Evolutionary conservation across 2,329 filamentous ascomycete species (phyloP).

Genomic region (Nigrospora oryzae): DNA sequence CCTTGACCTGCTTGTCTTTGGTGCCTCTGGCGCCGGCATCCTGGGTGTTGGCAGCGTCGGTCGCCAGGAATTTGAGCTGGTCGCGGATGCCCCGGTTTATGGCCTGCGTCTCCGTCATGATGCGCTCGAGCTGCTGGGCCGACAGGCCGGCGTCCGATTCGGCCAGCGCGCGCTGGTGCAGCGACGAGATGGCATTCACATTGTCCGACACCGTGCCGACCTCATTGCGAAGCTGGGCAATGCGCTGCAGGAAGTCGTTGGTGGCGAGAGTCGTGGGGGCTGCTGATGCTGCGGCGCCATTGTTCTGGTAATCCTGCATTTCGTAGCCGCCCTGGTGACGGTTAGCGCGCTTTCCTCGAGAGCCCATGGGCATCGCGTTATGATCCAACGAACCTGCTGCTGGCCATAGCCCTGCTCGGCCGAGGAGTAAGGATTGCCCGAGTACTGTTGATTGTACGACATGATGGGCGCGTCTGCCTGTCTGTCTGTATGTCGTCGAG

Average conservation of each 20-base stretch:
- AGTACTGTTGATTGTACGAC: constrained; percentile 55
- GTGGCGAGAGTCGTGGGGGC: constrained; percentile 41
- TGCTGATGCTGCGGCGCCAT: constrained; percentile 6
- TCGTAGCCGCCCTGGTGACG: constrained; percentile 28
- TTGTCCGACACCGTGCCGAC: constrained; percentile 59
- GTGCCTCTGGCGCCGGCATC: constrained; percentile 48
- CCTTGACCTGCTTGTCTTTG: constrained; percentile 62
- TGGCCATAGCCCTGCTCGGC: constrained; percentile 37
- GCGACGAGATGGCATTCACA: constrained; percentile 57
- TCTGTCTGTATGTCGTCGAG: too few relatives aligned
- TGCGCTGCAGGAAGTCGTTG: constrained; percentile 60
- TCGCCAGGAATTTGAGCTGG: constrained; percentile 68
- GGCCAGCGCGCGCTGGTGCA: constrained; percentile 65
- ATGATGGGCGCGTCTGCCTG: constrained; percentile 27
- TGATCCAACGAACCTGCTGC: constrained; percentile 30
- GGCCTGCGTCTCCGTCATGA: constrained; percentile 61
- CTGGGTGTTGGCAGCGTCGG: constrained; percentile 56
- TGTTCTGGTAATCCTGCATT: constrained; percentile 39
- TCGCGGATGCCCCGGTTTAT: constrained; percentile 71
- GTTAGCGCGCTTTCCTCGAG: background rate
- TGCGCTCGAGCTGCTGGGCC: constrained; percentile 52
- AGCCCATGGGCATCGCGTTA: background rate
- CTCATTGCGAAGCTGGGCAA: constrained; percentile 57
- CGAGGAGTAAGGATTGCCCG: constrained; percentile 51
- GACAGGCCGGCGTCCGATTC: constrained; percentile 49